Percentiles rank a stretch among this genome's conserved stretches.
These are phyloP conservation scores for Lepiota brunneoincarnata DNA, from an alignment of 768 basidiomycete genomes.

Conservation along the genomic window DNA sequence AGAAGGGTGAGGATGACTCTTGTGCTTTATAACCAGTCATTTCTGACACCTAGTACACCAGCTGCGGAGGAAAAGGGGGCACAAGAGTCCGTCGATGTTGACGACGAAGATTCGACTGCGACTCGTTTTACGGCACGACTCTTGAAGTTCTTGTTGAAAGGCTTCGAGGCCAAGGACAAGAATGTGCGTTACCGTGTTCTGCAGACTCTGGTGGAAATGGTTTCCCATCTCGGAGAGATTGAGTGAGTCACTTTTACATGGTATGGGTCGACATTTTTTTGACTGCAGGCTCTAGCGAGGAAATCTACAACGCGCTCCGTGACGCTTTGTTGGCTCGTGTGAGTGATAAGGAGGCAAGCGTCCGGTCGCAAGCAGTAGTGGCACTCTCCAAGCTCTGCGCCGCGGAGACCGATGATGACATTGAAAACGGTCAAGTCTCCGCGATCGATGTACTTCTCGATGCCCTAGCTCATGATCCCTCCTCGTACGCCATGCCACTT, in stretches of 20 bases:
- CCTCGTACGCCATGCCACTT: conserved; percentile 52
- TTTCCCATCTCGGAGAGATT: conserved; percentile 77
- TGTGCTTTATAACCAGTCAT: not conserved
- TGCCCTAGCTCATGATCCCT: conserved; percentile 66
- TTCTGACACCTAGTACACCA: conserved; percentile 15
- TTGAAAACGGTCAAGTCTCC: conserved; percentile 45
- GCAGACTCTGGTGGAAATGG: conserved; percentile 75
- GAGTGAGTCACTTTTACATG: conserved; percentile 54
- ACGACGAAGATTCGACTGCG: conserved; percentile 42
- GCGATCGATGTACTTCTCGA: conserved; percentile 65
- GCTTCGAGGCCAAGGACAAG: conserved; percentile 87
- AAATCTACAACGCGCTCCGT: conserved; percentile 64
- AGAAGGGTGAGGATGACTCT: conserved; percentile 55
- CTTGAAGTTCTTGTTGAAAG: conserved; percentile 66
- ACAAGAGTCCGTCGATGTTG: conserved; percentile 25
- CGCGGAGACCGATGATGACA: conserved; percentile 61
- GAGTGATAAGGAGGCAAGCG: conserved; percentile 71
- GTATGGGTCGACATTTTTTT: conserved; percentile 3
- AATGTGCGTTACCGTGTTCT: conserved; percentile 77
- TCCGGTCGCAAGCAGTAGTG: conserved; percentile 78
- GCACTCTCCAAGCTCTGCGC: conserved; percentile 76
- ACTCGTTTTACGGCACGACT: conserved; percentile 67
- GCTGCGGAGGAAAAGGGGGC: conserved; percentile 35
- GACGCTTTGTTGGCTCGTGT: conserved; percentile 66
- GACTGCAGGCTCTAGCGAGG: conserved; percentile 53